Percentiles rank a stretch among this genome's conserved stretches.
Evolutionary conservation across 257 asterid species (phyloP).

Genomic region (Capsicum pubescens): DNA sequence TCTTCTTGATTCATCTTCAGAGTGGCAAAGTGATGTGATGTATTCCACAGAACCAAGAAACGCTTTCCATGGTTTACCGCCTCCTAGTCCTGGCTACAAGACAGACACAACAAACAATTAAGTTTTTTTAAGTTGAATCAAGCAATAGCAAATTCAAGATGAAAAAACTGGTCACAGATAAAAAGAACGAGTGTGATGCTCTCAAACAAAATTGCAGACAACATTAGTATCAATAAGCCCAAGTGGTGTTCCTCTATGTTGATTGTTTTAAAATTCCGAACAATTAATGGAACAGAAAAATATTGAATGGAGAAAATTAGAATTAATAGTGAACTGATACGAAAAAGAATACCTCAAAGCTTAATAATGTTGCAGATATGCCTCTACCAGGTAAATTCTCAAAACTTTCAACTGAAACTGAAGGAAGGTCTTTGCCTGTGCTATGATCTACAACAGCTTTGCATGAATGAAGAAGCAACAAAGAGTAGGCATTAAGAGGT

Average conservation of each 20-base stretch:
- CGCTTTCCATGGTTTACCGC: conserved; percentile 76
- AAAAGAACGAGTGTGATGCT: not conserved
- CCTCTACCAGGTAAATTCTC: conserved; percentile 98
- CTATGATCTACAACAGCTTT: conserved; percentile 98
- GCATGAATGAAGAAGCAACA: conserved; percentile 42
- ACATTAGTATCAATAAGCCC: conserved; percentile 17
- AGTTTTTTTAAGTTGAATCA: conserved; percentile 27
- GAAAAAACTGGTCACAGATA: not conserved
- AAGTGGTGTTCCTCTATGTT: not conserved
- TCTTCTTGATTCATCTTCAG: conserved; percentile 72
- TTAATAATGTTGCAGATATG: conserved; percentile 81
- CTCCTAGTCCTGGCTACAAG: conserved; percentile 87
- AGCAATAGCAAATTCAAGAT: not conserved
- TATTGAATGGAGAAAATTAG: not conserved
- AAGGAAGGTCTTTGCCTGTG: conserved; percentile 89
- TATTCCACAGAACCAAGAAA: conserved; percentile 95
- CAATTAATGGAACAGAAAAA: not conserved
- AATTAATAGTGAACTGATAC: not conserved
- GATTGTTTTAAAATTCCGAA: not conserved
- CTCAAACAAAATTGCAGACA: conserved; percentile 26
- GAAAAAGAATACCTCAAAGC: conserved; percentile 66
- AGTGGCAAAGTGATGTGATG: conserved; percentile 76
- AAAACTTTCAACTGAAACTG: conserved; percentile 83
- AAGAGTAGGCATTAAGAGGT: not conserved
- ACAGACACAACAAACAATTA: conserved; percentile 34